Evolutionary conservation across 495 filamentous ascomycete species (phyloP), one percentile per base, ranked within the genome.

Genomic region (Podospora pseudocomata): DNA sequence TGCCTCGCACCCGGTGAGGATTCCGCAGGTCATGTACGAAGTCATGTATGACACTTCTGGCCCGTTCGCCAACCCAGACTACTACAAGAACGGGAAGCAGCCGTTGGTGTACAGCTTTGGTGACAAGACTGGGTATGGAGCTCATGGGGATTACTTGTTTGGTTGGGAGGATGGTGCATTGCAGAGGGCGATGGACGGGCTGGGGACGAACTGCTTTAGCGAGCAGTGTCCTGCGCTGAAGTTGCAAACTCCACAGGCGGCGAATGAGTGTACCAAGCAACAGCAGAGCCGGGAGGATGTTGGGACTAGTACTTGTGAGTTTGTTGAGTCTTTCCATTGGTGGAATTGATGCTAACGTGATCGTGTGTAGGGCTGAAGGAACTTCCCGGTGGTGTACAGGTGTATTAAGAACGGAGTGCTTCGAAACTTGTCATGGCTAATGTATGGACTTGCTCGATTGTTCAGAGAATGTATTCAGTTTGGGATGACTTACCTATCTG

Each of bases 1-100:
- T 44, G 55, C 72, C 3, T 76, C 75, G 9, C 80, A 82, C 72
- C 80, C 80, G 53, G 73, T 79, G 67, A 70, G 76, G 63, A 77
- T 82, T 65, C 80, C 80, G 28, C 80, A 82, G 75, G 72, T 82
- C 70, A 80, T 82, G 78, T 80, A 80, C 74, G 80, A 82, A 67
- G 69, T 81, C 67, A 79, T 77, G 73, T 78, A 74, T 66, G 73
- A 78, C 66, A 73, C 75, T 2, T 71, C 62, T 32, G 68, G 60
- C 5, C 15, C 32, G 27, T 76, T 76, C 65, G 68, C 73, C 67
- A 73, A 80, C 69, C 68, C 71, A 23, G 72, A 69, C 30, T 74
- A 75, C 69, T 80, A 75, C 71, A 75, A 77, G 64, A 71, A 72
- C 49, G 77, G 77, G 66, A 75, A 75, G 71, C 77, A 80, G 65